Evolutionary conservation across 139 green algal genomes (phyloP).

Genomic region (Chlamydomonas eustigma): DNA sequence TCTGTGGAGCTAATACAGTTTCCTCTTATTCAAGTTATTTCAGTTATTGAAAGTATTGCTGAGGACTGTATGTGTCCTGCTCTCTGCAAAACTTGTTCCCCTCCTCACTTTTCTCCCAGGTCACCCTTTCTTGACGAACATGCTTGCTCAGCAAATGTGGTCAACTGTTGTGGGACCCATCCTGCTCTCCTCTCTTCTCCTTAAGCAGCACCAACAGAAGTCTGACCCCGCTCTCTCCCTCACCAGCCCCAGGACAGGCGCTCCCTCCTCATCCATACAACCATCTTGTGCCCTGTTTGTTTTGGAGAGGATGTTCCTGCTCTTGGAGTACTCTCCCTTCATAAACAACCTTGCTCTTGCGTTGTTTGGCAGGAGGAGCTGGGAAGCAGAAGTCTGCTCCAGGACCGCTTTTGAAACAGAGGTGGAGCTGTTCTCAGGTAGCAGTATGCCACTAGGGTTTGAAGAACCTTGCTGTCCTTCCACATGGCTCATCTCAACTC

Average conservation of each 20-base stretch:
- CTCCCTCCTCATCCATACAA: background rate
- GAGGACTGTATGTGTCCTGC: too few relatives aligned
- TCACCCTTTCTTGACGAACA: conserved; percentile 25
- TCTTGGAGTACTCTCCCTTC: conserved; percentile 51
- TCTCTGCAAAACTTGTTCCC: too few relatives aligned
- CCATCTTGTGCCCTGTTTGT: conserved; percentile 52
- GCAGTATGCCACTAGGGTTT: too few relatives aligned
- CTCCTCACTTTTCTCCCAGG: conserved; percentile 17
- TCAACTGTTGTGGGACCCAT: conserved; percentile 49
- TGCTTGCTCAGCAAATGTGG: conserved; percentile 59
- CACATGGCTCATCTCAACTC: too few relatives aligned
- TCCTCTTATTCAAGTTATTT: too few relatives aligned
- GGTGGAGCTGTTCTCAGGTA: background rate
- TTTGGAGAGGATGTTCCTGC: conserved; percentile 70
- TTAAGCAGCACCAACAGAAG: background rate
- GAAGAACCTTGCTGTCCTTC: too few relatives aligned
- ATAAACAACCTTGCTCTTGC: conserved; percentile 52
- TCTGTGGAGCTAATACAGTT: too few relatives aligned
- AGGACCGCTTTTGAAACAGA: background rate
- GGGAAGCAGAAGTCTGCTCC: background rate
- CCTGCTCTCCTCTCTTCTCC: conserved; percentile 62
- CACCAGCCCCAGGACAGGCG: background rate
- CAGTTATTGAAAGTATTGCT: too few relatives aligned
- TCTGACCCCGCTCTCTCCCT: background rate
- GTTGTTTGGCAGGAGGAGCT: conserved; percentile 27